phyloP scores from a whole-genome alignment of 1,284 basidiomycete species.

The Mycena sp. region DNA sequence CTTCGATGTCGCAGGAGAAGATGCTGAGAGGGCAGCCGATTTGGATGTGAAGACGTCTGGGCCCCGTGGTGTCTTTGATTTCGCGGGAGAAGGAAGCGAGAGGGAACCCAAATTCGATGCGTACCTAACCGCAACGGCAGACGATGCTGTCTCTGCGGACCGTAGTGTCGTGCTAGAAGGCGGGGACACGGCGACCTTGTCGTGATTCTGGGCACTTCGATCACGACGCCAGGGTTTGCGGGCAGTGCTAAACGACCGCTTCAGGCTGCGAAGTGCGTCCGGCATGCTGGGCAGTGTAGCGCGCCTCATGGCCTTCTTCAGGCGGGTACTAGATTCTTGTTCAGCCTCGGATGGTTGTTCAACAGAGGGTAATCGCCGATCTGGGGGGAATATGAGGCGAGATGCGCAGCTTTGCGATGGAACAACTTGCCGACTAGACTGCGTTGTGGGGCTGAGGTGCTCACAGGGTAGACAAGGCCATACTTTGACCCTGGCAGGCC shows the following conservation, averaged over 20 bases:
- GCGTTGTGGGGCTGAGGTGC: neutral
- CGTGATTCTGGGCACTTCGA: conserved; percentile 11
- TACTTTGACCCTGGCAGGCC: conserved; percentile 17
- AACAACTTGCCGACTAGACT: neutral
- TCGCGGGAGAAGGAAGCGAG: too few relatives aligned
- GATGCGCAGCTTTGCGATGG: neutral
- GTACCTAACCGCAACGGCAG: too few relatives aligned
- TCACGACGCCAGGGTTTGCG: conserved; percentile 8
- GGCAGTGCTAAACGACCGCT: conserved; percentile 15
- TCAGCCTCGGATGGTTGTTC: neutral
- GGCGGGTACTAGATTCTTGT: neutral
- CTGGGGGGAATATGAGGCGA: neutral
- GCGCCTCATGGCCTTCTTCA: neutral
- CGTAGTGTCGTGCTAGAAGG: neutral
- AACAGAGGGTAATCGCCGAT: too few relatives aligned
- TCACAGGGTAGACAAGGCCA: conserved; percentile 12
- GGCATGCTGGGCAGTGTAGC: conserved; percentile 12
- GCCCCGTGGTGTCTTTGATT: too few relatives aligned
- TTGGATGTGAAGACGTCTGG: too few relatives aligned
- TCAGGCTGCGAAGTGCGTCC: conserved; percentile 11
- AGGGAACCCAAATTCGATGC: too few relatives aligned
- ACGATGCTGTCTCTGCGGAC: too few relatives aligned
- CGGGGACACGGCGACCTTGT: conserved; percentile 1
- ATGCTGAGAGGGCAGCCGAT: too few relatives aligned
- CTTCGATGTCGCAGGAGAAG: too few relatives aligned